Evolutionary conservation across 495 filamentous ascomycete genomes (phyloP).

Genomic region (Echria macrotheca): DNA sequence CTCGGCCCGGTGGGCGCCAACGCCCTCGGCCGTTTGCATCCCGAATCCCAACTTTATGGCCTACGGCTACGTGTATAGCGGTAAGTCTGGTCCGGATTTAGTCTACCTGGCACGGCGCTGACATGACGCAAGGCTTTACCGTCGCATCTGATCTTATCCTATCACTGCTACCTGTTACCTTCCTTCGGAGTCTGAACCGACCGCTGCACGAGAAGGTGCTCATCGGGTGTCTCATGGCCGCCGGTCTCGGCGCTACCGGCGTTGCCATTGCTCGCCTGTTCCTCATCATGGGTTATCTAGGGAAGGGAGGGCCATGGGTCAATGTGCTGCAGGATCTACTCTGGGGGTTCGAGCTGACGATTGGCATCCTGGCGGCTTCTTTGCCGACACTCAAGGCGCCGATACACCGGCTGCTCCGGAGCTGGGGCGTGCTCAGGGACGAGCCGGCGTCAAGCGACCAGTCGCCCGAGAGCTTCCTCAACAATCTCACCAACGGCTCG

Average conservation of each 20-base stretch:
- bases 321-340: constrained; percentile 3
- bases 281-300: constrained; percentile 6
- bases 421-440: constrained; percentile 1
- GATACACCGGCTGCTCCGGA: not conserved
- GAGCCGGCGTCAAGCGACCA: not conserved
- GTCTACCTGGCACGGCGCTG: not conserved
- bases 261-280: constrained; percentile 3
- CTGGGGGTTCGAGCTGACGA: constrained; percentile 8
- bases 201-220: constrained; percentile 7
- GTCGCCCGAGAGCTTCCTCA: constrained; percentile 8
- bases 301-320: not conserved
- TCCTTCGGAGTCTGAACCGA: not conserved
- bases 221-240: constrained; percentile 7
- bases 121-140: not conserved
- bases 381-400: constrained; percentile 6
- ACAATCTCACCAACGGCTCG: not conserved
- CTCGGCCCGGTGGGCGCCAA: constrained; percentile 1
- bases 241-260: not conserved
- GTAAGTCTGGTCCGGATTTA: not conserved
- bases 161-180: not conserved
- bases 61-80: constrained; percentile 8
- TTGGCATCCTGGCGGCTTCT: constrained; percentile 7
- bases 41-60: not conserved
- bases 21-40: not conserved
- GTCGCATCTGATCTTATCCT: constrained; percentile 3